phyloP scores from a whole-genome alignment of 768 basidiomycete genomes.

The Leucocoprinus birnbaumii region DNA sequence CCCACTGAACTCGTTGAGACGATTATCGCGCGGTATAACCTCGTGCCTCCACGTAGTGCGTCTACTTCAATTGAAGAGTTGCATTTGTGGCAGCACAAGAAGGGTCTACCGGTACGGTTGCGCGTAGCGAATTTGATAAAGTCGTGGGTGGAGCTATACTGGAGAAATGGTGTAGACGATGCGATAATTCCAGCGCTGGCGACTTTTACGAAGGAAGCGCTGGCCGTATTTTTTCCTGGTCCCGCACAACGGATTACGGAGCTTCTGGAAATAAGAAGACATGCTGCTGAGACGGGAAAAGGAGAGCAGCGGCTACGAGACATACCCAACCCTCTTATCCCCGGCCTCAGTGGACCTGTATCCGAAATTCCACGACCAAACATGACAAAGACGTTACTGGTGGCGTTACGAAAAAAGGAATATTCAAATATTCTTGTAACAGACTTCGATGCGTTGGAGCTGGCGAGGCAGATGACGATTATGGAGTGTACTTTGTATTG shows the following conservation, averaged over 20 bases:
- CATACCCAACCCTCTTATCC: slow-evolving; percentile 43
- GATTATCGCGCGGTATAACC: slow-evolving; percentile 80
- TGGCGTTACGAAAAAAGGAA: slow-evolving; percentile 62
- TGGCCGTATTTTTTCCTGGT: slow-evolving; percentile 59
- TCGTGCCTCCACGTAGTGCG: slow-evolving; percentile 58
- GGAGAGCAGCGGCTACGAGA: slow-evolving; percentile 34
- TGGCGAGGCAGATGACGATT: slow-evolving; percentile 90
- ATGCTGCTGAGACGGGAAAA: slow-evolving; percentile 42
- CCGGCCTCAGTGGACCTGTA: slow-evolving; percentile 31
- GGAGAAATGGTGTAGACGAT: slow-evolving; percentile 77
- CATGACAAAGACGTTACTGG: slow-evolving; percentile 77
- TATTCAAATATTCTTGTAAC: slow-evolving; percentile 64
- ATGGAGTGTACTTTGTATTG: slow-evolving; percentile 91
- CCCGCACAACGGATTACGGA: slow-evolving; percentile 76
- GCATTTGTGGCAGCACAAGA: slow-evolving; percentile 79
- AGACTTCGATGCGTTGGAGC: slow-evolving; percentile 92
- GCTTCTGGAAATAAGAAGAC: slow-evolving; percentile 53
- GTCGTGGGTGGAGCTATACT: slow-evolving; percentile 89
- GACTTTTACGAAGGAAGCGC: slow-evolving; percentile 59
- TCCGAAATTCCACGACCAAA: slow-evolving; percentile 83
- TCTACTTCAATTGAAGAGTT: slow-evolving; percentile 58
- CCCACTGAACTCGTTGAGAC: slow-evolving; percentile 74
- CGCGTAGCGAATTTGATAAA: slow-evolving; percentile 93
- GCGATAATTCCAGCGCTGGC: slow-evolving; percentile 54
- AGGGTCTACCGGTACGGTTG: slow-evolving; percentile 86